Conservation (phyloP, 441 rosid genomes). For the Gossypium laxum region DNA sequence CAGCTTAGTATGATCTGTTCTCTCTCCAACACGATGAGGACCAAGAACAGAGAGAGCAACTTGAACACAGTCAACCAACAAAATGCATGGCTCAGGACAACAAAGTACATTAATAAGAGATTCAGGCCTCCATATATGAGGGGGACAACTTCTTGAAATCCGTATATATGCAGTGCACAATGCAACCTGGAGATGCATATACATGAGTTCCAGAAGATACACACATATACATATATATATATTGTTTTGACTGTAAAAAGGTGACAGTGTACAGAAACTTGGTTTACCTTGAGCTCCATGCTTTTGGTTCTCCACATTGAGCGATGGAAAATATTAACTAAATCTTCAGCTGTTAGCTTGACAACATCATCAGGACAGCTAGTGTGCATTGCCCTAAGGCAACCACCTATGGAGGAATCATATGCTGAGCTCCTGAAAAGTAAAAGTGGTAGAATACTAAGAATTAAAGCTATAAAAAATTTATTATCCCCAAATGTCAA, state of each 20-base stretch:
- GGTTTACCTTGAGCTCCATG: slow-evolving; percentile 77
- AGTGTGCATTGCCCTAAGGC: slow-evolving; percentile 54
- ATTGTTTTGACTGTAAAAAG: not conserved
- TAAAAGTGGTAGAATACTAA: slow-evolving; percentile 11
- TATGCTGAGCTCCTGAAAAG: slow-evolving; percentile 55
- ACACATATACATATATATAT: not conserved
- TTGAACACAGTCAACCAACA: slow-evolving; percentile 66
- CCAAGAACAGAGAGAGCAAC: slow-evolving; percentile 53
- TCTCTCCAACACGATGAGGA: slow-evolving; percentile 39
- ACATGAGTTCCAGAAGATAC: not conserved
- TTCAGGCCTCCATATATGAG: slow-evolving; percentile 75
- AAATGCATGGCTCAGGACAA: slow-evolving; percentile 59
- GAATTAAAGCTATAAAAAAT: not conserved
- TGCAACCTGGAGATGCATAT: slow-evolving; percentile 50
- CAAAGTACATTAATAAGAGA: slow-evolving; percentile 51
- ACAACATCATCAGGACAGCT: slow-evolving; percentile 68
- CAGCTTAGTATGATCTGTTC: slow-evolving; percentile 20
- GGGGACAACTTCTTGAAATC: slow-evolving; percentile 70
- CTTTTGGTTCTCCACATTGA: slow-evolving; percentile 74
- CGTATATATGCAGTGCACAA: slow-evolving; percentile 60
- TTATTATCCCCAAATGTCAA: not conserved
- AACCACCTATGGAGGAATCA: slow-evolving; percentile 78
- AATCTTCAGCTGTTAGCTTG: slow-evolving; percentile 59
- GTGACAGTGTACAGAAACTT: slow-evolving; percentile 11
- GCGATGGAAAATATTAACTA: slow-evolving; percentile 47